Evolutionary conservation across 495 filamentous ascomycete species (phyloP), one percentile per base, ranked within the genome.

Genomic region (Talaromyces nanjingensis): DNA sequence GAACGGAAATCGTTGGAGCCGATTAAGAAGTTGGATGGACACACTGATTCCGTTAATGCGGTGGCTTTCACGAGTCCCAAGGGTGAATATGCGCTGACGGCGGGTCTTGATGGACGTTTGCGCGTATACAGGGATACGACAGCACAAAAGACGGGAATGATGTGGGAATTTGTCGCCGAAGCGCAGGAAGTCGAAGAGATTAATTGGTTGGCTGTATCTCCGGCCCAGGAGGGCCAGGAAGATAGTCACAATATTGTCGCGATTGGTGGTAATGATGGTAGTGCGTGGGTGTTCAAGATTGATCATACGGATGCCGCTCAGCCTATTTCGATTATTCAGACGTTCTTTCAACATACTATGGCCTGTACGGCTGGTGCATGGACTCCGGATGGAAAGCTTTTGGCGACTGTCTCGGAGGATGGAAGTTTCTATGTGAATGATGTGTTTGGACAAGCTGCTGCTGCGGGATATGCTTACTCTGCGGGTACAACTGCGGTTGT

Each of bases 261-360:
- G 0, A 74, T 98, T 22, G 96, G 96, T 42, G 91, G 92, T 45
- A 89, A 83, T n/a, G 93, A 99, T 72, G 96, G 96, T 53, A 90
- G 86, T 56, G 91, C 96, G 6, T 99, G 96, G 96, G 89, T 99
- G 6, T 94, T 97, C 76, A 87, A 84, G 6, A 82, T 98, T 70
- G 89, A 96, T 68, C 73, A 83, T 20, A 76, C 78, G 8, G 86
- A 90, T 66, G 59, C 79, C 71, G 75, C 75, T 66, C 83, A 79
- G 54, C 84, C 83, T 4, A 80, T 98, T 64, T 86, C 87, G 56
- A 92, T 98, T 71, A 81, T 93, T 22, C 91, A 97, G 75, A 86
- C 87, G 49, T 96, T 92, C 78, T 96, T 94, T 81, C 80, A 93
- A 33, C 94, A 98, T 73, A 96, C 92, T 5, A 88, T 73, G 9